These are phyloP conservation scores for Hanseniaspora thailandica DNA, from an alignment of 805 yeast species.

Conservation along the genomic window DNA sequence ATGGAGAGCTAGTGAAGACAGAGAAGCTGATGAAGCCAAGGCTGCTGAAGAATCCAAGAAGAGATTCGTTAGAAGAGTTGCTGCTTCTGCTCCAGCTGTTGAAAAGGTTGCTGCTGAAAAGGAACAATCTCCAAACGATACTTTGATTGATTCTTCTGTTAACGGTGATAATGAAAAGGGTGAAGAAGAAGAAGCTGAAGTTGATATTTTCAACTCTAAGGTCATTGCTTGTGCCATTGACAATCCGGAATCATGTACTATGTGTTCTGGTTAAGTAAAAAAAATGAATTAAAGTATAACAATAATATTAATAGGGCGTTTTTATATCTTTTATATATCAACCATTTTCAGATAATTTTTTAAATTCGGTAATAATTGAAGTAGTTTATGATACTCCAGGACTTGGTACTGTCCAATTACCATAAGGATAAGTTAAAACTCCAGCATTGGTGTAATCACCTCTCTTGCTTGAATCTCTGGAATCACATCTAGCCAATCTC, in stretches of 20 bases:
- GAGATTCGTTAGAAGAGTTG: constrained; percentile 12
- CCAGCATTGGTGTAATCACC: constrained; percentile 64
- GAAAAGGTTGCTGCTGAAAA: neutral
- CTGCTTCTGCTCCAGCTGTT: neutral
- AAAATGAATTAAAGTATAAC: neutral
- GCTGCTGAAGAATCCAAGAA: constrained; percentile 18
- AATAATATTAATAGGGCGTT: neutral
- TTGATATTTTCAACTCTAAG: constrained; percentile 81
- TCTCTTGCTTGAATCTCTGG: constrained; percentile 30
- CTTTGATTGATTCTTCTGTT: constrained; percentile 23
- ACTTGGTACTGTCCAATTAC: constrained; percentile 39
- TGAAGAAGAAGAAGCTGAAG: constrained; percentile 42
- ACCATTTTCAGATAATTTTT: neutral
- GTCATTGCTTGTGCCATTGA: constrained; percentile 94
- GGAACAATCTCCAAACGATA: constrained; percentile 15
- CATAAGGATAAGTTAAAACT: constrained; percentile 46
- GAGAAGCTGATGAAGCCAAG: constrained; percentile 9
- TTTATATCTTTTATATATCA: neutral
- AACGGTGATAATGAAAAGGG: constrained; percentile 31
- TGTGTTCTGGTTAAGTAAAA: constrained; percentile 80
- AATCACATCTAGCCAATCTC: constrained; percentile 44
- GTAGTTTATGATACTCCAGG: constrained; percentile 35
- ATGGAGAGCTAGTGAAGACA: constrained; percentile 15
- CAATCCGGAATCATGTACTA: constrained; percentile 94
- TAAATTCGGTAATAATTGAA: neutral